Base-by-base conservation (phyloP, 2,329 filamentous ascomycete species). In the Ascochyta clinopodiicola region DNA sequence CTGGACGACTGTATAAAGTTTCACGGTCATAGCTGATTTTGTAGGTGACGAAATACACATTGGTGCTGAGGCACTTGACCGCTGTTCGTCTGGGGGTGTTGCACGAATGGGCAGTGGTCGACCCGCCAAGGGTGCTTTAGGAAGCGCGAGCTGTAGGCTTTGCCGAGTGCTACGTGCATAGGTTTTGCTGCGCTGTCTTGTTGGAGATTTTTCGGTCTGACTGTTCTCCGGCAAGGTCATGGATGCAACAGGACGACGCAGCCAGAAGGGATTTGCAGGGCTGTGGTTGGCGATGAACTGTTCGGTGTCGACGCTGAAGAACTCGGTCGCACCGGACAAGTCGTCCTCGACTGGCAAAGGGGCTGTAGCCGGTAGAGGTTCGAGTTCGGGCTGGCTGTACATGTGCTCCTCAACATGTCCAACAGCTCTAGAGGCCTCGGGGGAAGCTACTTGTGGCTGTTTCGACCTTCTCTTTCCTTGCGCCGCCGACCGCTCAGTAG, bases 61-160 rank as follows among this genome's bases (percentile, higher is more conserved):
- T 2, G 69, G 58, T 8, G 62, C 66, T 6, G 69, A 69, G 4
- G 60, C 66, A 21, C 63, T 68, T 2, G 67, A 69, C 19, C 38
- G 53, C 44, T 56, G 60, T 19, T 51, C 37, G 7, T 62, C 60
- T 29, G 44, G 52, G 10, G 44, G 43, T 3, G 19, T 27, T 29
- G 32, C 44, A 25, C 29, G 51, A n/a, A 46, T 46, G 10, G 51
- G 38, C 4, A 55, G 29, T 2, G 13, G 52, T 21, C 25, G 49
- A 44, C 43, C 29, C 13, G 24, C 47, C 0, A 68, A 31, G 34
- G 61, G 57, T 15, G 50, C 43, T 51, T 57, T 68, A 6, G 65
- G 61, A 9, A 54, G 49, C 7, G 60, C 58, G 21, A 69, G 56
- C 7, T 60, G 61, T 8, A 68, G 47, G 31, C 49, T 48, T 13